phyloP scores from a whole-genome alignment of 78 protist genomes.

The Dictyostelium citrinum region DNA sequence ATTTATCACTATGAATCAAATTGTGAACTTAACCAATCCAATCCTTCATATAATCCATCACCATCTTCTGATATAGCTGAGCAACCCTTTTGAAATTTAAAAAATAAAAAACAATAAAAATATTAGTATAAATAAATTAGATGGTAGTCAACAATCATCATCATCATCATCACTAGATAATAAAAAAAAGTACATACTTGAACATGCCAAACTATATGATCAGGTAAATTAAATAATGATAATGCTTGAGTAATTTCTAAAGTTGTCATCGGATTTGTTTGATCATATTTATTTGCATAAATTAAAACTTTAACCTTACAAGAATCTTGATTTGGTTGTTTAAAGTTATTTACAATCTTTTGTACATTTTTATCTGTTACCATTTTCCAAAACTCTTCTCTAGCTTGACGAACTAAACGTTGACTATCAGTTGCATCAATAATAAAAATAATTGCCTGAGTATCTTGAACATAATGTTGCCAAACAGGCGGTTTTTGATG shows the following conservation, averaged over 20 bases:
- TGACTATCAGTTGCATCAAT: slow-evolving; percentile 91
- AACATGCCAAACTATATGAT: slow-evolving; percentile 63
- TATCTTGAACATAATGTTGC: slow-evolving; percentile 74
- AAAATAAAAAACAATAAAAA: neutral
- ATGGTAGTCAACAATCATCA: no score
- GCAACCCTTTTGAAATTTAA: slow-evolving; percentile 15
- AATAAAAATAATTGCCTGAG: slow-evolving; percentile 91
- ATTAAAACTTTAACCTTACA: slow-evolving; percentile 29
- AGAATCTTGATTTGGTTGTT: neutral
- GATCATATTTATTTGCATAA: slow-evolving; percentile 48
- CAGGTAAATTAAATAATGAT: slow-evolving; percentile 67
- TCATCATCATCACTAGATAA: no score
- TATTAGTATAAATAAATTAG: no score
- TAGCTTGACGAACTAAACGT: slow-evolving; percentile 76
- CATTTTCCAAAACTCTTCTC: slow-evolving; percentile 87
- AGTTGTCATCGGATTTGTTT: slow-evolving; percentile 5
- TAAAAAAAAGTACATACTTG: slow-evolving; percentile 44
- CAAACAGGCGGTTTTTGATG: slow-evolving; percentile 58
- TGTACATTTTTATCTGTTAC: slow-evolving; percentile 71
- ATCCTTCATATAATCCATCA: slow-evolving; percentile 85
- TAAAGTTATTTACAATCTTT: slow-evolving; percentile 39
- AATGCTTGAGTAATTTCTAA: slow-evolving; percentile 46
- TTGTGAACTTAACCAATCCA: slow-evolving; percentile 84
- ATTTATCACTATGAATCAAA: neutral
- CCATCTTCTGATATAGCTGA: slow-evolving; percentile 79